These are phyloP conservation scores for Populus hybrid DNA, from an alignment of 441 rosid species.

Conservation along the genomic window DNA sequence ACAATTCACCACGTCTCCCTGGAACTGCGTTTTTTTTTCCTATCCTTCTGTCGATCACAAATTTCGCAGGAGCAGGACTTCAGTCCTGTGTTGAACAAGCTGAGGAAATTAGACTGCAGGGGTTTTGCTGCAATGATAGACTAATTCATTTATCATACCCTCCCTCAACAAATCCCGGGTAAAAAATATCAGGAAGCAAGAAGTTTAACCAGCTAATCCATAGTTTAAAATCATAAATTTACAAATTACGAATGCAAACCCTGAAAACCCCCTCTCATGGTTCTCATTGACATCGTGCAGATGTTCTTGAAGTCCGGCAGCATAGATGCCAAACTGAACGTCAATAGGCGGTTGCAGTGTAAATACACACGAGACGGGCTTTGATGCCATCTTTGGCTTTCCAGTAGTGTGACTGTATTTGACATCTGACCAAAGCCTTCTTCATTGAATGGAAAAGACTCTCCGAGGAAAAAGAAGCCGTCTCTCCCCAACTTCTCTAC, in stretches of 20 bases:
- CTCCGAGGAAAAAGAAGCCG: slow-evolving; percentile 70
- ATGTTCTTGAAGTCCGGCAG: slow-evolving; percentile 27
- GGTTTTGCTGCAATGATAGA: too few relatives aligned
- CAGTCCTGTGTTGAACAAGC: too few relatives aligned
- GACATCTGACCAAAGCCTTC: slow-evolving; percentile 46
- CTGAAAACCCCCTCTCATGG: too few relatives aligned
- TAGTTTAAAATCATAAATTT: neutral
- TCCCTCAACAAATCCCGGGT: too few relatives aligned
- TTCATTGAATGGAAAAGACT: slow-evolving; percentile 71
- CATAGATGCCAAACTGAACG: slow-evolving; percentile 48
- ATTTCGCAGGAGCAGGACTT: too few relatives aligned
- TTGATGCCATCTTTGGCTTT: slow-evolving; percentile 51
- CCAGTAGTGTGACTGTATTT: slow-evolving; percentile 16
- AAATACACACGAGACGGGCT: slow-evolving; percentile 69
- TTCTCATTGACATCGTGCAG: slow-evolving; percentile 26
- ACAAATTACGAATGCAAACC: neutral
- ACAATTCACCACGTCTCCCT: too few relatives aligned
- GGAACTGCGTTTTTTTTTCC: too few relatives aligned
- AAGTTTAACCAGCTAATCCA: neutral
- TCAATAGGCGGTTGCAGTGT: slow-evolving; percentile 54
- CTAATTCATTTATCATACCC: too few relatives aligned
- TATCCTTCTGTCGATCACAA: too few relatives aligned
- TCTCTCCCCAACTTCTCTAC: slow-evolving; percentile 79
- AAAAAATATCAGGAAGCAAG: too few relatives aligned
- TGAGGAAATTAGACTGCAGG: too few relatives aligned